Evolutionary conservation across 805 yeast genomes (phyloP), one percentile per base, ranked within the genome.

Genomic region (Kuraishia ogatae): DNA sequence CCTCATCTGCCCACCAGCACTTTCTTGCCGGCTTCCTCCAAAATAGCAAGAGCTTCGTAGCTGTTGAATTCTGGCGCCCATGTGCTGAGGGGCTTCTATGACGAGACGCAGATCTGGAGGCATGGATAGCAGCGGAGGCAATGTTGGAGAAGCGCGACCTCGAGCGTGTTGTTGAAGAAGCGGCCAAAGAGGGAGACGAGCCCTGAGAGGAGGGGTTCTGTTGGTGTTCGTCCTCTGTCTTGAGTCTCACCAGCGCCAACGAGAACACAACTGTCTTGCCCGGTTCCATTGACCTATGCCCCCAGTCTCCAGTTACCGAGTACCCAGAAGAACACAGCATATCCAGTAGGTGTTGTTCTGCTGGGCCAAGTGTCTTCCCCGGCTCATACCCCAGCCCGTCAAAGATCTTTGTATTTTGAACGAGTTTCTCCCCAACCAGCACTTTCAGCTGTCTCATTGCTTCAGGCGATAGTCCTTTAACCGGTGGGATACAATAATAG

Each of bases 21-120:
- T 94, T 94, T 65, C 98, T 80, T 1, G 99, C 99, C 0, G 99
- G 99, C 66, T 94, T 94, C 59, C 96, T 80, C 98, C 99, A 94
- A 66, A 94, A 94, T 53, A 94, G 72, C 43, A 94, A 75, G 53
- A 94, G 77, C 68, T 94, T 94, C 3, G 73, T 71, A 15, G 71
- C 71, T 57, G 69, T 71, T 23, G 76, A 69, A 60, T 71, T 71
- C 53, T 57, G 64, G 57, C 71, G 66, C 56, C 69, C 62, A 60
- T 71, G 60, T 65, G 69, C 66, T 7, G 76, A 73, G 2, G 68
- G 59, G 2, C 69, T 65, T 55, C 71, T 66, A 13, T 82, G 75
- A 56, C 81, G 73, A 5, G 85, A 74, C 1, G 81, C 82, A 1
- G 81, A 82, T 55, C 85, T 72, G 1, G 81, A 77, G 50, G 78